A percentile compares a stretch with the other conserved stretches of the same genome.
These are phyloP conservation scores for Pichia sp. DNA, from an alignment of 1,139 yeast genomes.

Conservation along the genomic window DNA sequence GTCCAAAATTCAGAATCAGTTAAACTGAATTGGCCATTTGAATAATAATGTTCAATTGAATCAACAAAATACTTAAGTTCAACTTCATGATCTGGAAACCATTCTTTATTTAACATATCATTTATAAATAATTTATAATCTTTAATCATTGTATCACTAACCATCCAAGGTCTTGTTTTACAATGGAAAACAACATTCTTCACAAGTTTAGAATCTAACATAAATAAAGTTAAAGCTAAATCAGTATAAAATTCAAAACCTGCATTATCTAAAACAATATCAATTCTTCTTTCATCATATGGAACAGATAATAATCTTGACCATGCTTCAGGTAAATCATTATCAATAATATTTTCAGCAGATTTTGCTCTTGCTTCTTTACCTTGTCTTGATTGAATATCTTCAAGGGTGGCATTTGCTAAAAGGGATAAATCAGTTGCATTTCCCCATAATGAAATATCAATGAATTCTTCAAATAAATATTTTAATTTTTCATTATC, in stretches of 20 bases:
- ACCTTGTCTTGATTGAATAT: slow-evolving; percentile 86
- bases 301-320: slow-evolving; percentile 32
- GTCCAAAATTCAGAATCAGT: slow-evolving; percentile 85
- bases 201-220: slow-evolving; percentile 65
- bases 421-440: slow-evolving; percentile 90
- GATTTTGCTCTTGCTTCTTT: slow-evolving; percentile 78
- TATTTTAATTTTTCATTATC: slow-evolving; percentile 34
- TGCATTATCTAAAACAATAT: slow-evolving; percentile 86
- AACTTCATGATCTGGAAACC: slow-evolving; percentile 46
- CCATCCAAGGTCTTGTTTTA: slow-evolving; percentile 94
- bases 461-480: slow-evolving; percentile 74
- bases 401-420: slow-evolving; percentile 80
- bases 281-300: slow-evolving; percentile 44
- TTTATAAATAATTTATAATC: slow-evolving; percentile 60
- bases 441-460: slow-evolving; percentile 94
- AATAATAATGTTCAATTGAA: slow-evolving; percentile 43
- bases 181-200: slow-evolving; percentile 72
- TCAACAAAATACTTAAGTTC: slow-evolving; percentile 43
- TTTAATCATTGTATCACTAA: slow-evolving; percentile 84
- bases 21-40: slow-evolving; percentile 46
- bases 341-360: slow-evolving; percentile 73
- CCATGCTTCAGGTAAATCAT: slow-evolving; percentile 74
- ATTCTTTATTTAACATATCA: slow-evolving; percentile 48
- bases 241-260: slow-evolving; percentile 95
- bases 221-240: slow-evolving; percentile 63